A percentile compares a stretch with the other conserved stretches of the same genome.
phyloP scores from a whole-genome alignment of 2,329 filamentous ascomycete genomes.

The Lecanosticta acicola region DNA sequence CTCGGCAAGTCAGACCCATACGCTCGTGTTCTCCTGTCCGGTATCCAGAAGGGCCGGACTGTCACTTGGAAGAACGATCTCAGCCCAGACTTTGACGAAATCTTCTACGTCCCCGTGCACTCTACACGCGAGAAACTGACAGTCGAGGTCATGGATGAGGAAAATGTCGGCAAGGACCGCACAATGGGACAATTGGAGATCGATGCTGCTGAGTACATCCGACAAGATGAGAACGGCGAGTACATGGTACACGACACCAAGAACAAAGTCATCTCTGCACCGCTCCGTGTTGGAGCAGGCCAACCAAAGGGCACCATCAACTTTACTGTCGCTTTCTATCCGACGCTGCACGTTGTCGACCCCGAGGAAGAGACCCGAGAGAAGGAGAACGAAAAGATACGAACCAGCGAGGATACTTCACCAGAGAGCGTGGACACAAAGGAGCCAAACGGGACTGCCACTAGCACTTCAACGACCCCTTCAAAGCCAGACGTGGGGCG shows the following conservation, averaged over 20 bases:
- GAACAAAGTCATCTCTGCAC: conserved; percentile 53
- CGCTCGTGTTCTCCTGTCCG: conserved; percentile 78
- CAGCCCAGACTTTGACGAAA: conserved; percentile 91
- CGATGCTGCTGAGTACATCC: conserved; percentile 69
- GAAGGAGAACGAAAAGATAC: conserved; percentile 40
- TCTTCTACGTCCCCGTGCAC: conserved; percentile 89
- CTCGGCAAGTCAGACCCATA: conserved; percentile 98
- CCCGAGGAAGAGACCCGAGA: conserved; percentile 75
- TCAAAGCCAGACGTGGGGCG: conserved; percentile 11
- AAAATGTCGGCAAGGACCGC: conserved; percentile 85
- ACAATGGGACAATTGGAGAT: conserved; percentile 78
- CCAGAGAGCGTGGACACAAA: conserved; percentile 13
- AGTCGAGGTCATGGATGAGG: conserved; percentile 94
- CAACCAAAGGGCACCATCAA: conserved; percentile 71
- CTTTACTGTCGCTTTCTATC: conserved; percentile 85
- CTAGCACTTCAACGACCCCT: background rate
- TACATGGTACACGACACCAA: conserved; percentile 76
- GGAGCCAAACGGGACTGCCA: background rate
- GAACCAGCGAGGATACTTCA: conserved; percentile 17
- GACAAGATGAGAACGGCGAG: conserved; percentile 71
- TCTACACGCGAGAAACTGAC: conserved; percentile 74
- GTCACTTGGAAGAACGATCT: conserved; percentile 96
- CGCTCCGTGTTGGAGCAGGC: conserved; percentile 69
- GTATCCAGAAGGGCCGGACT: conserved; percentile 83
- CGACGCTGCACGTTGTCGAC: conserved; percentile 78